Evolutionary conservation across 2,329 filamentous ascomycete species (phyloP).

Genomic region (Aphanocladium album): DNA sequence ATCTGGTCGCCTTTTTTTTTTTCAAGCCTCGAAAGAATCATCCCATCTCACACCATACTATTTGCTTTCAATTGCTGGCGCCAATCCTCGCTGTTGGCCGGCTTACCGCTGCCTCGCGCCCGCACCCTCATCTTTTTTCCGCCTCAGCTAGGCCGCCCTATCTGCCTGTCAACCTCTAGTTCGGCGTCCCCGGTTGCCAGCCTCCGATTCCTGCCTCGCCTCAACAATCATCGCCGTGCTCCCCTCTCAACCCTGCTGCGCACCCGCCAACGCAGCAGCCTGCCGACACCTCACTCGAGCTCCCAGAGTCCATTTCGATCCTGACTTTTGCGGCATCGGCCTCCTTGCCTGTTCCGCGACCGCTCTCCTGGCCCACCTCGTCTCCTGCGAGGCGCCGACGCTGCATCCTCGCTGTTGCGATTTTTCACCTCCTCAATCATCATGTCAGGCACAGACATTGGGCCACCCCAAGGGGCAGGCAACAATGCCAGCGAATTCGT

Average conservation of each 20-base stretch:
- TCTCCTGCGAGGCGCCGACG: slow-evolving; percentile 6
- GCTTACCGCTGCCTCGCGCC: neutral
- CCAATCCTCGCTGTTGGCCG: neutral
- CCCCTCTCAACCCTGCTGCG: neutral
- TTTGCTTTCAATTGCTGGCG: neutral
- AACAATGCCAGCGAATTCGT: slow-evolving; percentile 97
- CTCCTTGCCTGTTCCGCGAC: neutral
- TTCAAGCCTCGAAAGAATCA: neutral
- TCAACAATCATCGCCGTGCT: neutral
- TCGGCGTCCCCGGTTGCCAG: slow-evolving; percentile 1
- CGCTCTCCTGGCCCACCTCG: slow-evolving; percentile 1
- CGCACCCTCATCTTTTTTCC: neutral
- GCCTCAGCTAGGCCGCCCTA: neutral
- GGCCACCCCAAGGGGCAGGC: slow-evolving; percentile 36
- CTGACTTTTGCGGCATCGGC: neutral
- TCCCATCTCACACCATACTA: neutral
- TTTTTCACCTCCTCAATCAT: slow-evolving; percentile 1
- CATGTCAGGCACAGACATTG: slow-evolving; percentile 32
- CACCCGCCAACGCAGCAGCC: neutral
- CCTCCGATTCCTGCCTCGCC: neutral
- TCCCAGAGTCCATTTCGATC: neutral
- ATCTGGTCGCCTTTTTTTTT: neutral
- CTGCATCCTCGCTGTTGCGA: neutral
- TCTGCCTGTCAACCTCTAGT: neutral
- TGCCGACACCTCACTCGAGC: neutral